Percentiles rank a stretch among this genome's conserved stretches.
Conservation (phyloP, 768 basidiomycete genomes). For the Cyclocybe cylindracea region DNA sequence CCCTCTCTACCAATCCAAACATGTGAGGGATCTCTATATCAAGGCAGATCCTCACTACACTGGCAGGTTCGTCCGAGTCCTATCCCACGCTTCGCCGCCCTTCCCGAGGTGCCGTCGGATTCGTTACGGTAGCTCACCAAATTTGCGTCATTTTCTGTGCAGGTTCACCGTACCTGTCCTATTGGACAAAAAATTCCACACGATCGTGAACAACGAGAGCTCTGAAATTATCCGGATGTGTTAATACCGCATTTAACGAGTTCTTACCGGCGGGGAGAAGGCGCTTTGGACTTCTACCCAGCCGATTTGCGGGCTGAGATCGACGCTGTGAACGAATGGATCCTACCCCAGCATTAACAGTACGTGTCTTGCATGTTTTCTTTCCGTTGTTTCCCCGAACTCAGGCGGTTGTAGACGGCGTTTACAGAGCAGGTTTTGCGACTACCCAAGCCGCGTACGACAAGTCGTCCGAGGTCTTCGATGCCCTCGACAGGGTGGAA, state of each 20-base stretch:
- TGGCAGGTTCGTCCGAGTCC: constrained; percentile 51
- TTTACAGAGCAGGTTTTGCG: constrained; percentile 91
- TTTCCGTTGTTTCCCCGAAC: not conserved
- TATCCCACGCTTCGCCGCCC: not conserved
- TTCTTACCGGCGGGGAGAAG: constrained; percentile 68
- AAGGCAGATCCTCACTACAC: constrained; percentile 69
- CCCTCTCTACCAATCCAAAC: constrained; percentile 63
- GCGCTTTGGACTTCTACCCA: constrained; percentile 77
- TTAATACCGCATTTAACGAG: constrained; percentile 85
- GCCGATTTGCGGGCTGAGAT: constrained; percentile 70
- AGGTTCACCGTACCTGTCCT: constrained; percentile 89
- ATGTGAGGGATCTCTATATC: constrained; percentile 86
- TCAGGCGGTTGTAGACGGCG: constrained; percentile 55
- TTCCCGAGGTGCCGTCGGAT: too few relatives aligned
- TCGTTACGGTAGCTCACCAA: too few relatives aligned
- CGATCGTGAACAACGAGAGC: constrained; percentile 95
- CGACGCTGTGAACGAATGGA: constrained; percentile 83
- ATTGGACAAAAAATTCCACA: constrained; percentile 88
- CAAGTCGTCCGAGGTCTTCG: constrained; percentile 77
- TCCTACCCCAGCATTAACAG: constrained; percentile 86
- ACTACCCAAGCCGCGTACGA: constrained; percentile 80
- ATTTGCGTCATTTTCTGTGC: not conserved
- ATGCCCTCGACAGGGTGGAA: constrained; percentile 81
- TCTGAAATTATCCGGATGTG: constrained; percentile 93
- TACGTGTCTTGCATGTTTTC: constrained; percentile 32